Evolutionary conservation across 2,329 filamentous ascomycete species (phyloP).

Genomic region (Cordyceps militaris): DNA sequence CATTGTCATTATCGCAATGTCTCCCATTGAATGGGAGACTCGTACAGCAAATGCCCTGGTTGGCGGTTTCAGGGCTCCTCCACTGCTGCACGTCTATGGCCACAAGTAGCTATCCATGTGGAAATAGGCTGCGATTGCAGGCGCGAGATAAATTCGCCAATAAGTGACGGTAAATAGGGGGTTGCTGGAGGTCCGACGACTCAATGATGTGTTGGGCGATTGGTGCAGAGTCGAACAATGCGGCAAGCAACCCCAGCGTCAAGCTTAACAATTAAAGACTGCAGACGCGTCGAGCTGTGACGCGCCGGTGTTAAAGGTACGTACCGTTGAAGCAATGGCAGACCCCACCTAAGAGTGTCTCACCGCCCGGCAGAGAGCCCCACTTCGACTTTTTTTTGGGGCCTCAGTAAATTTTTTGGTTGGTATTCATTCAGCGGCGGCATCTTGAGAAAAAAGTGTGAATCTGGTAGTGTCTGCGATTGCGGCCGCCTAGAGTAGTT

Average conservation of each 20-base stretch:
- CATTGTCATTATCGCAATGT: conserved; percentile 38
- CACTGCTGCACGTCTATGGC: not conserved
- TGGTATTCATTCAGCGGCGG: conserved; percentile 8
- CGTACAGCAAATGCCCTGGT: not conserved
- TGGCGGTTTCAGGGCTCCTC: not conserved
- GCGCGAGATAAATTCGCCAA: not conserved
- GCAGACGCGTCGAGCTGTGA: conserved; percentile 5
- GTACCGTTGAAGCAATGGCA: conserved; percentile 13
- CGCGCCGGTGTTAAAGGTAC: conserved; percentile 14
- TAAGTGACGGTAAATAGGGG: not conserved
- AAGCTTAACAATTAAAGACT: not conserved
- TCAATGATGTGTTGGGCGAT: not conserved
- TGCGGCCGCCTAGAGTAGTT: not conserved
- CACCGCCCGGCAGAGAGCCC: conserved; percentile 17
- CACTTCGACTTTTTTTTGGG: conserved; percentile 29
- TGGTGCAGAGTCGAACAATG: too few species aligned
- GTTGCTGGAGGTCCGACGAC: too few species aligned
- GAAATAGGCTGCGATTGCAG: not conserved
- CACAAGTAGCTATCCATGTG: not conserved
- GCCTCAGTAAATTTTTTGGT: conserved; percentile 30
- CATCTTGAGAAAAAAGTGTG: not conserved
- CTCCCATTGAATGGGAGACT: conserved; percentile 31
- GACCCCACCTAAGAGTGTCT: conserved; percentile 17
- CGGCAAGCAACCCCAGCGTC: too few species aligned
- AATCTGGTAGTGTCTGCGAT: not conserved